These are phyloP conservation scores for Mixia osmundae DNA, from an alignment of 1,284 basidiomycete genomes.

Conservation along the genomic window DNA sequence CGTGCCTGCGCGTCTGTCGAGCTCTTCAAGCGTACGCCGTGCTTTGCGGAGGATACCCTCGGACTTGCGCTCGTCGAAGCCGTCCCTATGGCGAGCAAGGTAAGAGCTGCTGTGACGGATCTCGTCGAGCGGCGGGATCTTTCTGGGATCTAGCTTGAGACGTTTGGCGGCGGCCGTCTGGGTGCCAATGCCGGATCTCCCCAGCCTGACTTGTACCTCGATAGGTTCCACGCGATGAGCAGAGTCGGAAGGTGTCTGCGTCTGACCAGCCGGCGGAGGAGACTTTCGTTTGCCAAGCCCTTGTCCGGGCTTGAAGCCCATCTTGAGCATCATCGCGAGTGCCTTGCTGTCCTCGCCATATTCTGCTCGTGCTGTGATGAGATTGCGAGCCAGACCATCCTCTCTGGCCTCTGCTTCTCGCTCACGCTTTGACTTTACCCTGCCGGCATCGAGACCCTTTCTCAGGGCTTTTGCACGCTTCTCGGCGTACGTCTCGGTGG, in stretches of 20 bases:
- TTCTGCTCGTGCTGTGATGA: constrained; percentile 1
- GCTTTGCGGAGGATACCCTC: constrained; percentile 10
- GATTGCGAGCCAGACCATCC: constrained; percentile 9
- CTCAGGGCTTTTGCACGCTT: constrained; percentile 7
- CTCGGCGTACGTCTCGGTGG: constrained; percentile 5
- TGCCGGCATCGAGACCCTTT: constrained; percentile 3
- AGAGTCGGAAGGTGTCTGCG: background rate
- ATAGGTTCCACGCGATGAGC: background rate
- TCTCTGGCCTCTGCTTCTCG: constrained; percentile 7
- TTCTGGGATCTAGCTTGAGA: constrained; percentile 1
- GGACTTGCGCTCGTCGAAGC: constrained; percentile 9
- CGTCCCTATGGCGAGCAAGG: constrained; percentile 4
- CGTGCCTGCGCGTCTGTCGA: constrained; percentile 12
- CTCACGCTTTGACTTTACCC: constrained; percentile 5
- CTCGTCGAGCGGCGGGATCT: background rate
- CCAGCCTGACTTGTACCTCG: background rate
- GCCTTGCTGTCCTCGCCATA: constrained; percentile 8
- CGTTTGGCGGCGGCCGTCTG: constrained; percentile 8
- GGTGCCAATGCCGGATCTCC: constrained; percentile 7
- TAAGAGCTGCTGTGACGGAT: constrained; percentile 3
- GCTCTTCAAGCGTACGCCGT: constrained; percentile 12
- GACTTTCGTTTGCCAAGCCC: constrained; percentile 11
- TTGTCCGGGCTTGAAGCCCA: constrained; percentile 18
- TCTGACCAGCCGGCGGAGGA: background rate
- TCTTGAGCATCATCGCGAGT: constrained; percentile 16